phyloP scores from a whole-genome alignment of 257 asterid genomes.

The Gynochthodes officinalis region DNA sequence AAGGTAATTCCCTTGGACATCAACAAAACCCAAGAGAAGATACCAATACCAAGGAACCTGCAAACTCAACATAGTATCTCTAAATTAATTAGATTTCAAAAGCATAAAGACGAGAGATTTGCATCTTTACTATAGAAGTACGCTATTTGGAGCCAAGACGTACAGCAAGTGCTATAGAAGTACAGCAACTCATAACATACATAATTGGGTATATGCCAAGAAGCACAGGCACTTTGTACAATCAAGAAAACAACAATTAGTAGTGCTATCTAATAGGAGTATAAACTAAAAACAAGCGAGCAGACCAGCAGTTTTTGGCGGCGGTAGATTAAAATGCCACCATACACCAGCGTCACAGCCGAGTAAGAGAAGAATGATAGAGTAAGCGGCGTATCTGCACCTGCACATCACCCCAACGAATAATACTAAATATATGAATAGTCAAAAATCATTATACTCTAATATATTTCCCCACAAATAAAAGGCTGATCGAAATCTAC shows the following conservation, averaged over 20 bases:
- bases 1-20: slow-evolving; percentile 71
- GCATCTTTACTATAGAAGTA: neutral
- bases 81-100: neutral
- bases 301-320: slow-evolving; percentile 55
- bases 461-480: neutral
- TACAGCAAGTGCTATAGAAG: neutral
- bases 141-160: neutral
- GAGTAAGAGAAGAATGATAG: slow-evolving; percentile 55
- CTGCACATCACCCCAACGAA: slow-evolving; percentile 22
- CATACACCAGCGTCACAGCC: slow-evolving; percentile 56
- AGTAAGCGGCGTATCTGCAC: slow-evolving; percentile 69
- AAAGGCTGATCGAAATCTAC: neutral
- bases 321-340: slow-evolving; percentile 52
- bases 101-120: neutral
- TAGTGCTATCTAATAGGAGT: neutral
- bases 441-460: neutral
- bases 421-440: neutral
- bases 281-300: neutral
- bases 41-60: slow-evolving; percentile 89
- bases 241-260: neutral
- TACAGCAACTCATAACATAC: neutral
- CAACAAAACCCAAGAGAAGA: slow-evolving; percentile 51
- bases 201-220: neutral
- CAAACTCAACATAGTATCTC: slow-evolving; percentile 8
- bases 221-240: neutral